Evolutionary conservation across 257 asterid species (phyloP).

Genomic region (Lycium ferocissimum): DNA sequence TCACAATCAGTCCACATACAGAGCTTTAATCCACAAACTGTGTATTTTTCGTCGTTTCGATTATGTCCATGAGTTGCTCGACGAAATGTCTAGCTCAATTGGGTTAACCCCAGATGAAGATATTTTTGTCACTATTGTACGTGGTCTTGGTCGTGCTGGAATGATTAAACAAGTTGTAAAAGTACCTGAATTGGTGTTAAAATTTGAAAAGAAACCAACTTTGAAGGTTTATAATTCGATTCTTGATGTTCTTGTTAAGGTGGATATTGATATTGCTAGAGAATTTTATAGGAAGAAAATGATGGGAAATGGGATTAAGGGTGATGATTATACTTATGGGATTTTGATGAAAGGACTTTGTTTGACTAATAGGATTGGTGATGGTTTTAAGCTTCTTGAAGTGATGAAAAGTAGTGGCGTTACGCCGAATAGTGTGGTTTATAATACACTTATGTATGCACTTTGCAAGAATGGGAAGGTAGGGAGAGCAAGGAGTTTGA

Average conservation of each 20-base stretch:
- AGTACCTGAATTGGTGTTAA: conserved; percentile 63
- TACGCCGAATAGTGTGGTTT: conserved; percentile 61
- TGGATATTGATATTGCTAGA: conserved; percentile 85
- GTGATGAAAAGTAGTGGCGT: conserved; percentile 63
- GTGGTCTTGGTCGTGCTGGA: conserved; percentile 78
- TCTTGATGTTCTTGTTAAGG: conserved; percentile 92
- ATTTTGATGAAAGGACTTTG: conserved; percentile 96
- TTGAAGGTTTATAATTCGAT: conserved; percentile 77
- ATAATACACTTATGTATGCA: conserved; percentile 76
- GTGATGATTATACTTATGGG: conserved; percentile 84
- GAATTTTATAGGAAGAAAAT: conserved; percentile 83
- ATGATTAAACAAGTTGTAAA: conserved; percentile 65
- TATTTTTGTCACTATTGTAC: conserved; percentile 73
- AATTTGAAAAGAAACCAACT: conserved; percentile 67
- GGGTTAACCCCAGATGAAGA: conserved; percentile 70
- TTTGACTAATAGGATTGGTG: conserved; percentile 84
- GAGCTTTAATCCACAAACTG: conserved; percentile 80
- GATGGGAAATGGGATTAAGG: conserved; percentile 67
- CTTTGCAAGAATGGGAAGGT: conserved; percentile 85
- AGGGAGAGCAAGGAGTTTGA: conserved; percentile 87
- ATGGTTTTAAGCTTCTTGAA: conserved; percentile 85
- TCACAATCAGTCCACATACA: conserved; percentile 69
- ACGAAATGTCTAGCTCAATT: conserved; percentile 78
- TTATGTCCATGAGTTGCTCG: conserved; percentile 64
- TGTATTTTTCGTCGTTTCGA: conserved; percentile 64